Evolutionary conservation across 1,284 basidiomycete species (phyloP).

Genomic region (Psilocybe mexicana): DNA sequence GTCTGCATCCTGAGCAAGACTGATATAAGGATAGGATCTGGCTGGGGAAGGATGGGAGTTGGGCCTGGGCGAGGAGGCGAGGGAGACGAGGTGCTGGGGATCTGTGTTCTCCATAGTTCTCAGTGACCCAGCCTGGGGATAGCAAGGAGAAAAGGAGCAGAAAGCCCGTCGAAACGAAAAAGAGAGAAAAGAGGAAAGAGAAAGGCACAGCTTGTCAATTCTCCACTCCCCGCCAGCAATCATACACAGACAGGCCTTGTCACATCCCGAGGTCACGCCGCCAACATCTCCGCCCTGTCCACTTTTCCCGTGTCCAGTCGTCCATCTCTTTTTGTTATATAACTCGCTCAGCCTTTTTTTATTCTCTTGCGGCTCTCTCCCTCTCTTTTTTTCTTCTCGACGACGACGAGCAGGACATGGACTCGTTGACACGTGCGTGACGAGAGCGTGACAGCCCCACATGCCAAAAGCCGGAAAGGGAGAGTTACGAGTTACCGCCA

Average conservation of each 20-base stretch:
- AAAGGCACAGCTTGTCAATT: not conserved
- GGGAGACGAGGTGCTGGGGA: slow-evolving; percentile 30
- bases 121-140: slow-evolving; percentile 35
- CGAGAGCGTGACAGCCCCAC: slow-evolving; percentile 4
- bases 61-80: slow-evolving; percentile 33
- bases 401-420: not conserved
- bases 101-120: slow-evolving; percentile 22
- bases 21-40: slow-evolving; percentile 33
- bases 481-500: not conserved
- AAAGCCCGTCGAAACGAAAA: slow-evolving; percentile 18
- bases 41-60: slow-evolving; percentile 9
- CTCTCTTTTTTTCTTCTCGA: not conserved
- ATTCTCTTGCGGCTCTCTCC: not conserved
- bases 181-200: slow-evolving; percentile 12
- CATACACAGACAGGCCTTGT: not conserved
- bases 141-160: slow-evolving; percentile 21
- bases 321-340: not conserved
- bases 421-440: slow-evolving; percentile 6
- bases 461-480: slow-evolving; percentile 4
- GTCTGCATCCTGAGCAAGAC: slow-evolving; percentile 29
- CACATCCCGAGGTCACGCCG: slow-evolving; percentile 9
- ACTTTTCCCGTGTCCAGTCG: not conserved
- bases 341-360: not conserved
- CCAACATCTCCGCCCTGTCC: not conserved
- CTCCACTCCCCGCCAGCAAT: not conserved